Evolutionary conservation across 495 filamentous ascomycete genomes (phyloP).

Genomic region (Pyronema omphalodes): DNA sequence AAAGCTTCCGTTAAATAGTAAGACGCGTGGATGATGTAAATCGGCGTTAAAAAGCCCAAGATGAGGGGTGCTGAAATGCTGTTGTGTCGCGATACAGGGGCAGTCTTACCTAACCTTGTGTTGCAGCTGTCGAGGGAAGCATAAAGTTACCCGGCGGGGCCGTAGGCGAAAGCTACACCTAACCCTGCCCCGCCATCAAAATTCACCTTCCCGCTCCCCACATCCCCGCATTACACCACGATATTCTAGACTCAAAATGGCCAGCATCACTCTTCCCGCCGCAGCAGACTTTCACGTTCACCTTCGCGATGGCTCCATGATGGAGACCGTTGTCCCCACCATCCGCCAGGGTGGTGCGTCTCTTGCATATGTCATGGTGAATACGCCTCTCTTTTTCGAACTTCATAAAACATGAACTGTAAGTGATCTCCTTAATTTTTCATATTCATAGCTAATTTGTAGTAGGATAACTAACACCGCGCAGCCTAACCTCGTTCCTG

Average conservation of each 20-base stretch:
- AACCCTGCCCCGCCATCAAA: too few species aligned
- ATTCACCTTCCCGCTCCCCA: too few species aligned
- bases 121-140: too few species aligned
- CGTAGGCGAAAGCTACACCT: too few species aligned
- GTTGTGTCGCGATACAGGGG: too few species aligned
- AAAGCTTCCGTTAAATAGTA: too few species aligned
- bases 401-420: neutral
- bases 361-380: constrained; percentile 66
- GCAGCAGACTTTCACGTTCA: constrained; percentile 57
- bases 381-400: constrained; percentile 6
- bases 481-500: constrained; percentile 38
- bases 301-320: constrained; percentile 62
- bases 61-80: too few species aligned
- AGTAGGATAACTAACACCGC: constrained; percentile 1
- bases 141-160: too few species aligned
- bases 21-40: too few species aligned
- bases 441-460: neutral
- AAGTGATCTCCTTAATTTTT: neutral
- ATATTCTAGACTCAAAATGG: neutral
- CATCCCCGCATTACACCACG: too few species aligned
- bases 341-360: constrained; percentile 58
- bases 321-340: constrained; percentile 60
- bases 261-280: constrained; percentile 40
- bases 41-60: too few species aligned
- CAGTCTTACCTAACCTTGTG: too few species aligned